A percentile compares a stretch with the other conserved stretches of the same genome.
These are phyloP conservation scores for Lentinula edodes DNA, from an alignment of 768 basidiomycete genomes.

Conservation along the genomic window DNA sequence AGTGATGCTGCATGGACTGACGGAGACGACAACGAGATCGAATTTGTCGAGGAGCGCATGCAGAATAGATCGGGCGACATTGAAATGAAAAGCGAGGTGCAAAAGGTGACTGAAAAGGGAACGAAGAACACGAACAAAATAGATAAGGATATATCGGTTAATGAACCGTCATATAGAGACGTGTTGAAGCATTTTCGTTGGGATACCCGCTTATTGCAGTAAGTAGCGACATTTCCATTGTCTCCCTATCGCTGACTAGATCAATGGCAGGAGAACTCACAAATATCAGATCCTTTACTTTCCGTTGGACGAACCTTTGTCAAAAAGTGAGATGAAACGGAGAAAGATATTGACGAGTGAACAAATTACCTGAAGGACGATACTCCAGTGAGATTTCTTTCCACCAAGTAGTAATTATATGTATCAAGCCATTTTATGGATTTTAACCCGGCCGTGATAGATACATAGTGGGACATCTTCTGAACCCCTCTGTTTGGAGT, in stretches of 20 bases:
- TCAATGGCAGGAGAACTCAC: slow-evolving; percentile 37
- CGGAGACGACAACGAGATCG: slow-evolving; percentile 4
- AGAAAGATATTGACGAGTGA: slow-evolving; percentile 53
- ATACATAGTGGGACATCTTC: too few species aligned
- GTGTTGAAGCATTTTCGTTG: slow-evolving; percentile 48
- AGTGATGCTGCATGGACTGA: background rate
- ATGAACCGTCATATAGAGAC: slow-evolving; percentile 22
- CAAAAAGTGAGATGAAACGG: slow-evolving; percentile 39
- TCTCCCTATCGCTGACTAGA: slow-evolving; percentile 12
- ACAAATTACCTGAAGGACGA: slow-evolving; percentile 15
- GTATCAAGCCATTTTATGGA: too few species aligned
- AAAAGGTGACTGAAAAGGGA: background rate
- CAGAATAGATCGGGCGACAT: background rate
- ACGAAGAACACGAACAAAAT: background rate
- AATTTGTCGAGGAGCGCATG: background rate
- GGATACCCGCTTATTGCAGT: slow-evolving; percentile 36
- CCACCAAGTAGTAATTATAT: too few species aligned
- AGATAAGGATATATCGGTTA: slow-evolving; percentile 4
- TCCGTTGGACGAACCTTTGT: slow-evolving; percentile 61
- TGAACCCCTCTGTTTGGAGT: too few species aligned
- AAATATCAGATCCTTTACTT: slow-evolving; percentile 85
- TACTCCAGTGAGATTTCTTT: background rate
- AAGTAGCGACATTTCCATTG: slow-evolving; percentile 14
- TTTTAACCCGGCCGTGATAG: too few species aligned
- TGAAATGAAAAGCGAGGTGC: background rate